Percentiles rank a stretch among this genome's conserved stretches.
Conservation (phyloP, 2,329 filamentous ascomycete species). For the Aureobasidium vineae region DNA sequence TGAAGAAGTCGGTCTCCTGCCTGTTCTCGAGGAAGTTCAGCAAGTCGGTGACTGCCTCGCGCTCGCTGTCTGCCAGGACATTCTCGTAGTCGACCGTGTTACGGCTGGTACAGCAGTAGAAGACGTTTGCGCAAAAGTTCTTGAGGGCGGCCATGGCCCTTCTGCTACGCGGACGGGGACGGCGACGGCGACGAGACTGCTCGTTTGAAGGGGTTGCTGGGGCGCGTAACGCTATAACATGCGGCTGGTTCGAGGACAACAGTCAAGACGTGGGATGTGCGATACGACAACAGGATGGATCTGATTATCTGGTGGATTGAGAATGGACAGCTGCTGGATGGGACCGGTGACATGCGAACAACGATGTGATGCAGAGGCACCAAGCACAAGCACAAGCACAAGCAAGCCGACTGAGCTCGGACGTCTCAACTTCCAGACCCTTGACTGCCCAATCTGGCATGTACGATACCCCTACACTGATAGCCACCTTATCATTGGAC, state of each 20-base stretch:
- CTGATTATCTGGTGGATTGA: background rate
- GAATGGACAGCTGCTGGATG: background rate
- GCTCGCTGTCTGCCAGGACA: slow-evolving; percentile 83
- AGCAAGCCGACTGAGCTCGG: slow-evolving; percentile 1
- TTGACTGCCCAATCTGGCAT: slow-evolving; percentile 5
- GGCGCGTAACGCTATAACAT: slow-evolving; percentile 19
- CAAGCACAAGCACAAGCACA: background rate
- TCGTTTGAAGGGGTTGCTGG: slow-evolving; percentile 3
- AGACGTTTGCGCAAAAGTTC: slow-evolving; percentile 37
- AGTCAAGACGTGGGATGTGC: background rate
- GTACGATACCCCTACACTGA: background rate
- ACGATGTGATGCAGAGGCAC: slow-evolving; percentile 11
- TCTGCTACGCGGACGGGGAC: background rate
- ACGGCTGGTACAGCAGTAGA: slow-evolving; percentile 41
- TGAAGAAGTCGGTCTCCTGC: slow-evolving; percentile 97
- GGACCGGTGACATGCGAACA: background rate
- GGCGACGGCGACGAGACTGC: slow-evolving; percentile 9
- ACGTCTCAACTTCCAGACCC: background rate
- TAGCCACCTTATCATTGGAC: background rate
- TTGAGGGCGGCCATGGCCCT: slow-evolving; percentile 34
- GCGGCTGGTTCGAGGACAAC: background rate
- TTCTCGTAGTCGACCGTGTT: slow-evolving; percentile 48
- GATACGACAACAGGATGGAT: slow-evolving; percentile 11
- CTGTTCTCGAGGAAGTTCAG: slow-evolving; percentile 95
- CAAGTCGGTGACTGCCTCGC: slow-evolving; percentile 93